Conservation (phyloP, 2,329 filamentous ascomycete species). For the Pyrenophora seminiperda region DNA sequence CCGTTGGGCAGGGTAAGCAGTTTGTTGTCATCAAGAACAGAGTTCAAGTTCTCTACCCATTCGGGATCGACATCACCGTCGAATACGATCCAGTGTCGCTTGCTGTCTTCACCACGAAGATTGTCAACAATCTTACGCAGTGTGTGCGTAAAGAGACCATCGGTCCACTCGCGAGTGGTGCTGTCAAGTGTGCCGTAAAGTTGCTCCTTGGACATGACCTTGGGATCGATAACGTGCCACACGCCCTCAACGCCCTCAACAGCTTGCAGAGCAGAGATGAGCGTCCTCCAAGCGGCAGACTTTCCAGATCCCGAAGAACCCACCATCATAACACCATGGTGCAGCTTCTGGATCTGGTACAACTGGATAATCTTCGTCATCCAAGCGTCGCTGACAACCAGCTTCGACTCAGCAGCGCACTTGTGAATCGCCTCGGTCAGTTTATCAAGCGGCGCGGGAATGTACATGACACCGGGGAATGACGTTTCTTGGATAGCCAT, state of each 20-base stretch:
- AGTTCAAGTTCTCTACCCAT: constrained; percentile 99
- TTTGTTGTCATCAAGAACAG: constrained; percentile 98
- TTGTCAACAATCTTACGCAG: constrained; percentile 98
- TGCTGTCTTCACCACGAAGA: constrained; percentile 91
- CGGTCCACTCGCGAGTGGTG: constrained; percentile 98
- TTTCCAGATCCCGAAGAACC: constrained; percentile 97
- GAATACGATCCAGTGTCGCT: constrained; percentile 99
- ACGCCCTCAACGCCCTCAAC: constrained; percentile 93
- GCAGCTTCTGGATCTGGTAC: constrained; percentile 96
- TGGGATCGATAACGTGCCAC: constrained; percentile 96
- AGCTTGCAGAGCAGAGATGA: constrained; percentile 87
- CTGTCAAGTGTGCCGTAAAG: constrained; percentile 95
- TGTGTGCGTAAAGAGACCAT: constrained; percentile 97
- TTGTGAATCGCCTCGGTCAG: constrained; percentile 81
- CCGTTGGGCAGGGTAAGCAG: constrained; percentile 95
- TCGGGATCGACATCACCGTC: constrained; percentile 98
- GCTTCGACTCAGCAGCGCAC: constrained; percentile 81
- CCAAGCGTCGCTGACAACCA: constrained; percentile 92
- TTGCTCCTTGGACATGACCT: constrained; percentile 99
- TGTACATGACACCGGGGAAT: constrained; percentile 92
- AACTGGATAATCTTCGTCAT: constrained; percentile 96
- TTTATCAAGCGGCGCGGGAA: constrained; percentile 81
- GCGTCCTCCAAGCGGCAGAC: constrained; percentile 89
- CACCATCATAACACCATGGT: constrained; percentile 99
- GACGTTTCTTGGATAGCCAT: constrained; percentile 78